These are phyloP conservation scores for Domatiomyces globalis DNA, from an alignment of 2,329 filamentous ascomycete species.

Conservation along the genomic window DNA sequence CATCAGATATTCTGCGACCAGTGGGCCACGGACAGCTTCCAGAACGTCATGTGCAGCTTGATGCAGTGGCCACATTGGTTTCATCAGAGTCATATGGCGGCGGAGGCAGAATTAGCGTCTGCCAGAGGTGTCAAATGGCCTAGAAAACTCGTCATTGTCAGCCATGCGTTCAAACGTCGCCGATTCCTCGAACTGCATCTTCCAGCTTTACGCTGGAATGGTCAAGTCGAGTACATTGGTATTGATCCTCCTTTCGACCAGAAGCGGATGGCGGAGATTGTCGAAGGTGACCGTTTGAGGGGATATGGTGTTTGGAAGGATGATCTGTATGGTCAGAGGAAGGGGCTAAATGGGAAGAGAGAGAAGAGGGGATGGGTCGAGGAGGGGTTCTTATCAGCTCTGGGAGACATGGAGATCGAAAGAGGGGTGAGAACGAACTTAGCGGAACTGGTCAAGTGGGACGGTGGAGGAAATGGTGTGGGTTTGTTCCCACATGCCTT, in stretches of 20 bases:
- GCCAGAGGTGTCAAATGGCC: constrained; percentile 36
- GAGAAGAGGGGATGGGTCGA: constrained; percentile 26
- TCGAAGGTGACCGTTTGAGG: constrained; percentile 12
- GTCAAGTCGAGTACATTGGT: constrained; percentile 40
- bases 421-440: neutral
- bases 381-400: constrained; percentile 4
- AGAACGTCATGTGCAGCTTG: constrained; percentile 69
- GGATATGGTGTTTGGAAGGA: constrained; percentile 28
- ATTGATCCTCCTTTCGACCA: constrained; percentile 42
- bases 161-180: constrained; percentile 53
- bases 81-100: neutral
- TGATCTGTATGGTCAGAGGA: constrained; percentile 28
- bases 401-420: neutral
- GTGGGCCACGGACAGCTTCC: constrained; percentile 67
- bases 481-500: neutral
- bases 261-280: constrained; percentile 15
- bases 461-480: neutral
- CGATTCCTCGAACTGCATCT: constrained; percentile 53
- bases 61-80: constrained; percentile 33
- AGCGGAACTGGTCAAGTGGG: neutral
- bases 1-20: constrained; percentile 47
- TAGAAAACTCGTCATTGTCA: constrained; percentile 45
- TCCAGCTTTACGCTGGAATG: constrained; percentile 39
- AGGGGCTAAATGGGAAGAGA: constrained; percentile 25
- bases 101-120: neutral